phyloP scores from a whole-genome alignment of 768 basidiomycete species.

The Kwoniella heveanensis region DNA sequence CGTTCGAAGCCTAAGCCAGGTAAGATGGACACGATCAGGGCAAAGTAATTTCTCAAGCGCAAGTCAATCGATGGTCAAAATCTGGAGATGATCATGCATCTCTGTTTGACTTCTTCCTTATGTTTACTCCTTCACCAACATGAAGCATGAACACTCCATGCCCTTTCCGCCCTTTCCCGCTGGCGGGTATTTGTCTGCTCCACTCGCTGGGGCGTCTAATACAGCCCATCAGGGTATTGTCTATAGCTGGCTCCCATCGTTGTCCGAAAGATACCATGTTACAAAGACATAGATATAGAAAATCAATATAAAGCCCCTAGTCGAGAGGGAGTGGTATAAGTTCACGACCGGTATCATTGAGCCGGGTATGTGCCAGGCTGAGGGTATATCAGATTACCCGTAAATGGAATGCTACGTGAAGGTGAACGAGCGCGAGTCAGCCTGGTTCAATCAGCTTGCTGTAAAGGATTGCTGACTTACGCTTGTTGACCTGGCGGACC shows the following conservation, averaged over 20 bases:
- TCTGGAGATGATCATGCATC: background rate
- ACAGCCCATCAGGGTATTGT: no score
- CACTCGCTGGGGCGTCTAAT: no score
- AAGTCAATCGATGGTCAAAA: no score
- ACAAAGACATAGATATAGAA: background rate
- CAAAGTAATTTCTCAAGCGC: no score
- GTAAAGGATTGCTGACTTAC: background rate
- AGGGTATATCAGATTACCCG: background rate
- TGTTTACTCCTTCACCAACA: background rate
- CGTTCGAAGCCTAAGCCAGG: no score
- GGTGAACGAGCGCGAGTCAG: background rate
- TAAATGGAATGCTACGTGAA: background rate
- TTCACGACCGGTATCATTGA: background rate
- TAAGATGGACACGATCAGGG: no score
- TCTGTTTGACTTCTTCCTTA: background rate
- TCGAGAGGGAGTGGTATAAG: background rate
- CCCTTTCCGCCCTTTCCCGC: background rate
- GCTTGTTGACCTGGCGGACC: background rate
- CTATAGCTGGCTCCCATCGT: no score
- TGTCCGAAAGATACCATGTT: background rate
- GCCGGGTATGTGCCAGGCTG: constrained; percentile 1
- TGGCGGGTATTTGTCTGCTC: background rate
- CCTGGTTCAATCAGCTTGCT: background rate
- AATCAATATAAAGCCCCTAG: background rate
- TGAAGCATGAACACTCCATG: background rate